Percentiles rank a stretch among this genome's conserved stretches.
phyloP scores from a whole-genome alignment of 768 basidiomycete genomes.

The Tylopilus subfusipes region DNA sequence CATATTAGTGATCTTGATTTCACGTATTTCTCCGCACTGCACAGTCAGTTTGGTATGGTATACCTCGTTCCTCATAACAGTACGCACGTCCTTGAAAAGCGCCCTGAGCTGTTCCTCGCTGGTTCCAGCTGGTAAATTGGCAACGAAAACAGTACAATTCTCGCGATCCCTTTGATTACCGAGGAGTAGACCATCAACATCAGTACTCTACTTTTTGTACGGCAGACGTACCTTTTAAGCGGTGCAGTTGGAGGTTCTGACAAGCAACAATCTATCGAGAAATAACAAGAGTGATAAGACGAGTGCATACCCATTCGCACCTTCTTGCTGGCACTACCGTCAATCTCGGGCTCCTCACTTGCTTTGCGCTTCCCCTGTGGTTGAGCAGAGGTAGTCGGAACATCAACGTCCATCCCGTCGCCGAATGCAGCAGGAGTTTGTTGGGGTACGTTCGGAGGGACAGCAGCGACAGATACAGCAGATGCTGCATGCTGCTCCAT shows the following conservation, averaged over 20 bases:
- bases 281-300: neutral
- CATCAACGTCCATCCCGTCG: slow-evolving; percentile 43
- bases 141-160: slow-evolving; percentile 87
- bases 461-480: slow-evolving; percentile 30
- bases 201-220: neutral
- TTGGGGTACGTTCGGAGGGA: slow-evolving; percentile 5
- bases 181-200: neutral
- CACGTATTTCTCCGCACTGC: slow-evolving; percentile 86
- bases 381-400: slow-evolving; percentile 31
- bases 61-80: neutral
- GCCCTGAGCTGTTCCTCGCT: slow-evolving; percentile 62
- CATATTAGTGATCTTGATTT: slow-evolving; percentile 72
- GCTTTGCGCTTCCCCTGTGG: slow-evolving; percentile 60
- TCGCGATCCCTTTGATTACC: slow-evolving; percentile 78
- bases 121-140: slow-evolving; percentile 55
- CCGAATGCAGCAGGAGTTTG: neutral
- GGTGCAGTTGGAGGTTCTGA: slow-evolving; percentile 45
- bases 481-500: slow-evolving; percentile 39
- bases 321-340: slow-evolving; percentile 57
- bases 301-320: slow-evolving; percentile 51
- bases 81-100: slow-evolving; percentile 83
- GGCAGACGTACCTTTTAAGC: slow-evolving; percentile 53
- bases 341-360: slow-evolving; percentile 42
- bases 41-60: slow-evolving; percentile 10
- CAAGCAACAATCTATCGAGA: neutral